Base-by-base conservation (phyloP, 108 stramenopile species). In the Skeletonema grethae region DNA sequence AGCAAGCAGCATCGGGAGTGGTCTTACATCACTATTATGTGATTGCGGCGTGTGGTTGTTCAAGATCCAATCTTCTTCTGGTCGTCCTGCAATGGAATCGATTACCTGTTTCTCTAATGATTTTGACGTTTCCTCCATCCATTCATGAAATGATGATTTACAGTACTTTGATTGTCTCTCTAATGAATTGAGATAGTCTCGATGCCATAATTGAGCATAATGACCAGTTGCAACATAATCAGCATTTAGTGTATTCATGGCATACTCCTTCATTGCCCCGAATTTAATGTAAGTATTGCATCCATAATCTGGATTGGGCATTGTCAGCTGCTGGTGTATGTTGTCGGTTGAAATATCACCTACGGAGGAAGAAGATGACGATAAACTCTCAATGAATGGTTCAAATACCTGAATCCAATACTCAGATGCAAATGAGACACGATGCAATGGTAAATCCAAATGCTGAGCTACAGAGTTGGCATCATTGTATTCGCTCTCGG, bases 221-320 rank as follows among this genome's bases (percentile, higher is more conserved):
- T 98, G 96, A 22, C 98, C 98, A 1, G 98, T 98, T 2, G 98
- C 98, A 67, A 94, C 61, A 57, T 58, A 82, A 69, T 92, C 83
- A 0, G 72, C 78, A 2, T 74, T 75, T 68, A 87, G 74, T 11
- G 67, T 77, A 2, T 82, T 45, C 65, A 60, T 31, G 8, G 95
- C 82, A 65, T 87, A 87, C 9, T 90, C 87, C 29, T 76, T 85
- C 82, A 98, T 84, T 11, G 82, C 86, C 20, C 94, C 94, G 83
- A 98, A 98, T 79, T 98, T 98, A 72, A 98, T 89, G 65, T 85
- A 70, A 4, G 87, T 73, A 78, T 98, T 98, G 86, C 98, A 97
- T 20, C 79, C 83, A 7, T 95, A 89, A 73, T 98, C 98, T 6
- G 96, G 96, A 85, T 98, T 98, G 0, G 94, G 96, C 61, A 86